Percentiles rank a stretch among this genome's conserved stretches.
phyloP scores from a whole-genome alignment of 2,329 filamentous ascomycete genomes.

The Whalleya microplaca region DNA sequence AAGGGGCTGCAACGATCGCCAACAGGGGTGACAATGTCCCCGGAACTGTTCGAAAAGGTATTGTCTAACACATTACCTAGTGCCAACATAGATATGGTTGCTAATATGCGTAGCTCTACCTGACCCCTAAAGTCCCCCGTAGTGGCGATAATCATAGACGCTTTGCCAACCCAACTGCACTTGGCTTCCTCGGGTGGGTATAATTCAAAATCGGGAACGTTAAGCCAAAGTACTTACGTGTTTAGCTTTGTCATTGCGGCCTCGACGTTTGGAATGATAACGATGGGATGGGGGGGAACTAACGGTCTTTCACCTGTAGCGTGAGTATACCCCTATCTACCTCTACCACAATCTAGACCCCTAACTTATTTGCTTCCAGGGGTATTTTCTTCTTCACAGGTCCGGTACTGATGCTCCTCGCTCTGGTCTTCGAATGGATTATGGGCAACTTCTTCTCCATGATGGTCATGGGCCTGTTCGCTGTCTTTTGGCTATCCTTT shows the following conservation, averaged over 20 bases:
- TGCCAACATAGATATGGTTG: neutral
- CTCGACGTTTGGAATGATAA: slow-evolving; percentile 41
- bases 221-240: slow-evolving; percentile 3
- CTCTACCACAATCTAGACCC: neutral
- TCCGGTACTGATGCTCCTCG: slow-evolving; percentile 50
- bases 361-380: slow-evolving; percentile 21
- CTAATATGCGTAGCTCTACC: slow-evolving; percentile 38
- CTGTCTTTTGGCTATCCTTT: slow-evolving; percentile 55
- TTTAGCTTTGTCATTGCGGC: slow-evolving; percentile 43
- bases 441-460: slow-evolving; percentile 56
- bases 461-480: slow-evolving; percentile 56
- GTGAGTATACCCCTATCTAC: slow-evolving; percentile 26
- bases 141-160: slow-evolving; percentile 40
- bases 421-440: slow-evolving; percentile 57
- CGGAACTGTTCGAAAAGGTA: slow-evolving; percentile 44
- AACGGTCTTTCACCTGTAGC: slow-evolving; percentile 38
- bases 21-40: slow-evolving; percentile 43
- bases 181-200: slow-evolving; percentile 42
- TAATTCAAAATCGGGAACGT: neutral
- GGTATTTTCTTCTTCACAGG: slow-evolving; percentile 47
- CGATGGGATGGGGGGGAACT: slow-evolving; percentile 44
- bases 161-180: slow-evolving; percentile 44
- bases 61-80: neutral
- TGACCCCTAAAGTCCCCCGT: slow-evolving; percentile 42
- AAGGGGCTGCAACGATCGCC: slow-evolving; percentile 40